Evolutionary conservation across 225 moss, liverwort and hornwort species (phyloP).

Genomic region (Asterella californica): DNA sequence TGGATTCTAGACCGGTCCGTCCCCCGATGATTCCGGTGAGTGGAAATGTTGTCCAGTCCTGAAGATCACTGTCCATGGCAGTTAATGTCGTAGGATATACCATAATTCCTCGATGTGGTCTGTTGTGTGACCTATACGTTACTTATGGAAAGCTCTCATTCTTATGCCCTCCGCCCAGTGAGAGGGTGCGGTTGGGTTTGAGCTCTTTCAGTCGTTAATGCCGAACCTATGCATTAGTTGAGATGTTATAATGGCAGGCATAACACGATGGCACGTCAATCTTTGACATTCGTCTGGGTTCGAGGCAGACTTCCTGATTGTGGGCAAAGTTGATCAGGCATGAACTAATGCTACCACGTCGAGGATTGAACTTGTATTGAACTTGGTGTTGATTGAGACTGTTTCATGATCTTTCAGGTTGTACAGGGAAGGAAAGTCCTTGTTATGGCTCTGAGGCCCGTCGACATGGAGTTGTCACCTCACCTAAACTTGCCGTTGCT

Average conservation of each 20-base stretch:
- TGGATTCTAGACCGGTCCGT: background rate
- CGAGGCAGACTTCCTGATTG: too few relatives aligned
- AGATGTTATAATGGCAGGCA: too few relatives aligned
- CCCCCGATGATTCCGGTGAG: slow-evolving; percentile 7
- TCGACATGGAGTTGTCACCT: background rate
- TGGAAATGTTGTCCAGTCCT: background rate
- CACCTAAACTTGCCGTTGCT: background rate
- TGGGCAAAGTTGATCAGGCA: too few relatives aligned
- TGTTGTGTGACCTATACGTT: background rate
- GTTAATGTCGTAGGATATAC: background rate
- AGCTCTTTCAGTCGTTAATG: too few relatives aligned
- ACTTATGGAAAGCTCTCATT: background rate
- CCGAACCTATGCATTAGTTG: too few relatives aligned
- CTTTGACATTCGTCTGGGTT: too few relatives aligned
- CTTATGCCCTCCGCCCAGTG: background rate
- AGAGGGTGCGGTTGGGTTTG: background rate
- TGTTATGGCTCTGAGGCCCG: background rate
- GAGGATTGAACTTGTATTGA: background rate
- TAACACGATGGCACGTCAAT: too few relatives aligned
- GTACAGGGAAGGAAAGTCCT: background rate
- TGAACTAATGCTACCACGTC: background rate
- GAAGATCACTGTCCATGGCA: background rate
- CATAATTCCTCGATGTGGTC: background rate
- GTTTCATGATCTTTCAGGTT: slow-evolving; percentile 11
- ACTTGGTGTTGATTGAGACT: background rate